phyloP scores from a whole-genome alignment of 73 alveolate genomes.

The Tetrahymena malaccensis region DNA sequence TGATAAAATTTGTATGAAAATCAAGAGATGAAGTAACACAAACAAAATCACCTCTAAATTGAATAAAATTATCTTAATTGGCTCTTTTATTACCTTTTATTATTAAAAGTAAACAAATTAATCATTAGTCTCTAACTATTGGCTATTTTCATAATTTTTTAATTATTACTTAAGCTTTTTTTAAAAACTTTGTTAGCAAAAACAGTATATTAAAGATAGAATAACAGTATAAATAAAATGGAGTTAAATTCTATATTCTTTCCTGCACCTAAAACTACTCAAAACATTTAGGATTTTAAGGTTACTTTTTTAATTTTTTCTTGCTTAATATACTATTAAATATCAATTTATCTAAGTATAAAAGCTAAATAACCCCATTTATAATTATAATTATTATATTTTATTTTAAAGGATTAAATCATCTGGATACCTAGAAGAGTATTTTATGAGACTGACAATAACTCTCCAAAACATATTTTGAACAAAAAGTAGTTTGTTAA shows the following conservation, averaged over 20 bases:
- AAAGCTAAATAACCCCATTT: neutral
- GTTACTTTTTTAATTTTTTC: neutral
- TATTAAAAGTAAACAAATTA: too few species aligned
- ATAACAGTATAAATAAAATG: neutral
- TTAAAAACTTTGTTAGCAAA: neutral
- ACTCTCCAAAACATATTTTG: neutral
- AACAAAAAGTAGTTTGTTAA: neutral
- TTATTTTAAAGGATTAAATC: neutral
- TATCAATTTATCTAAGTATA: too few species aligned
- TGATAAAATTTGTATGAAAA: too few species aligned
- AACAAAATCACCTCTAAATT: too few species aligned
- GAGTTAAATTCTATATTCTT: neutral
- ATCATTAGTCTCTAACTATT: too few species aligned
- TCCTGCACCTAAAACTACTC: neutral
- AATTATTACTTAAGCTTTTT: neutral
- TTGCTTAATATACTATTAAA: too few species aligned
- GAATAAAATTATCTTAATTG: neutral
- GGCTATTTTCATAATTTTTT: neutral
- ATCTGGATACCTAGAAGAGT: neutral
- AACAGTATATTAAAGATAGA: neutral
- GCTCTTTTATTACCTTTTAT: neutral
- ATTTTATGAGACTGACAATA: neutral
- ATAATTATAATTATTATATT: neutral
- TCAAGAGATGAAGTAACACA: neutral
- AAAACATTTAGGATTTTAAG: neutral